A percentile compares a stretch with the other conserved stretches of the same genome.
Conservation (phyloP, 169 alveolate genomes). For the Theileria annulata region DNA sequence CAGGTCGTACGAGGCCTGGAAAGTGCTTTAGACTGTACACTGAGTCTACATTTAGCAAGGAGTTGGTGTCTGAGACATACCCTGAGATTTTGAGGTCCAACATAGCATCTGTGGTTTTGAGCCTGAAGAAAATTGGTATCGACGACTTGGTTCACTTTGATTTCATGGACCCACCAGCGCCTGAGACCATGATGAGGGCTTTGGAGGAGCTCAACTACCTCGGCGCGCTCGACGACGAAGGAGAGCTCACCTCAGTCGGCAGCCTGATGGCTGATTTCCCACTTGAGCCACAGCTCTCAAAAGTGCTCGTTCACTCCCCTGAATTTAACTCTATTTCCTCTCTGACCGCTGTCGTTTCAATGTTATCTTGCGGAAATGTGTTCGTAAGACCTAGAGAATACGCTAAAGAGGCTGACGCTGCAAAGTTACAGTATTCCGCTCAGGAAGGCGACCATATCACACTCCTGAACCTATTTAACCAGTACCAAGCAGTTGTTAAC, state of each 20-base stretch:
- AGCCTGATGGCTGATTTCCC: constrained; percentile 97
- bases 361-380: constrained; percentile 91
- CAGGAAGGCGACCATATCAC: constrained; percentile 98
- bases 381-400: constrained; percentile 91
- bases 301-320: constrained; percentile 86
- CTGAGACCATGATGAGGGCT: constrained; percentile 98
- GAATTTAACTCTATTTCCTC: constrained; percentile 86
- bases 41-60: constrained; percentile 91
- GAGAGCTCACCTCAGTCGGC: constrained; percentile 96
- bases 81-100: constrained; percentile 99
- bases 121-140: constrained; percentile 94
- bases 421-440: constrained; percentile 91
- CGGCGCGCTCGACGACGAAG: constrained; percentile 98
- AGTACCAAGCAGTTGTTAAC: constrained; percentile 22
- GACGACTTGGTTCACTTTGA: constrained; percentile 98
- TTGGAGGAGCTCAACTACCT: constrained; percentile 92
- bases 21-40: constrained; percentile 98
- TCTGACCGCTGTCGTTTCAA: constrained; percentile 87
- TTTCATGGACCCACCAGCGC: constrained; percentile 99
- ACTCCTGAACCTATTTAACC: constrained; percentile 83
- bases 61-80: constrained; percentile 92
- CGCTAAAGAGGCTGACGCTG: constrained; percentile 88
- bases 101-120: constrained; percentile 92
- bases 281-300: constrained; percentile 97
- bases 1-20: constrained; percentile 99